phyloP scores from a whole-genome alignment of 225 moss, liverwort and hornwort genomes.

The Physcomitrellopsis africana region DNA sequence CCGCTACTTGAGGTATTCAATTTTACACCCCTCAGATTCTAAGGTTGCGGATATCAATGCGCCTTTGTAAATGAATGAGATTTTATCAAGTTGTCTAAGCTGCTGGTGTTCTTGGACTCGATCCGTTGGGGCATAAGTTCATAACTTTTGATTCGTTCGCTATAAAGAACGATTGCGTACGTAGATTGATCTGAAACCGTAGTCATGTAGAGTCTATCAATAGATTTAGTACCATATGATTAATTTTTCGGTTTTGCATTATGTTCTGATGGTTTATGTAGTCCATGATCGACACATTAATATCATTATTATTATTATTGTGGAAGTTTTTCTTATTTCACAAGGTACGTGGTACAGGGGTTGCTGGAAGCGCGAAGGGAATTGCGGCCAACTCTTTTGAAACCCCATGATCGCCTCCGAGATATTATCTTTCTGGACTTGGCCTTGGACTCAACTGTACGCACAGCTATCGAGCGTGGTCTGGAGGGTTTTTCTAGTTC shows the following conservation, averaged over 20 bases:
- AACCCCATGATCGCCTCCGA: constrained; percentile 78
- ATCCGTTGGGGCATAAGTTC: background rate
- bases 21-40: constrained; percentile 4
- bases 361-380: constrained; percentile 91
- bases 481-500: constrained; percentile 65
- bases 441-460: constrained; percentile 91
- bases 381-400: constrained; percentile 69
- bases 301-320: background rate
- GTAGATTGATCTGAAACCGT: background rate
- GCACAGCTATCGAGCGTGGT: constrained; percentile 94
- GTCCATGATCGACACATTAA: background rate
- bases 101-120: background rate
- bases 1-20: constrained; percentile 74
- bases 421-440: constrained; percentile 96
- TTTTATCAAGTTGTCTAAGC: constrained; percentile 1
- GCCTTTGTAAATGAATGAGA: background rate
- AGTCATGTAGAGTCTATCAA: constrained; percentile 7
- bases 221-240: background rate
- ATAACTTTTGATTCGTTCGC: background rate
- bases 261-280: too few species aligned
- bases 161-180: background rate
- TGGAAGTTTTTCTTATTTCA: constrained; percentile 3
- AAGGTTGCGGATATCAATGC: constrained; percentile 1
- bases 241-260: too few species aligned
- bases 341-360: constrained; percentile 48